Percentiles rank a stretch among this genome's conserved stretches.
Conservation (phyloP, 805 yeast species). For the Candida cerambycidarum region DNA sequence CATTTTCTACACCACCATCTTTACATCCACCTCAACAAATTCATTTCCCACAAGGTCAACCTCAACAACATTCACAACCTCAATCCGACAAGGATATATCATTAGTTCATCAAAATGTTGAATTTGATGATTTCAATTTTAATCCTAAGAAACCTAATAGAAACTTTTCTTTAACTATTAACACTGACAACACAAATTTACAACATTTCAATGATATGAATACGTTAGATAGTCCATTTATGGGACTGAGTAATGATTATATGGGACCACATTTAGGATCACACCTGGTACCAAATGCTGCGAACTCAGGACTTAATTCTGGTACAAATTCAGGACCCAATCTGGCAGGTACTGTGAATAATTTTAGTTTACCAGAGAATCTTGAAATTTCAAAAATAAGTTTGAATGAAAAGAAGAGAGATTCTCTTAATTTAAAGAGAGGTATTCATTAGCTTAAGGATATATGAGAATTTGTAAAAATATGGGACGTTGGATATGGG, state of each 20-base stretch:
- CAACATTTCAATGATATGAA: conserved; percentile 25
- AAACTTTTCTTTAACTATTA: conserved; percentile 32
- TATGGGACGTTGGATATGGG: too few relatives aligned
- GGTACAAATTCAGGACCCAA: too few relatives aligned
- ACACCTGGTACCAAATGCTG: neutral
- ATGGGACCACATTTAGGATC: conserved; percentile 13
- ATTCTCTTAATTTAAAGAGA: conserved; percentile 43
- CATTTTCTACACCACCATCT: conserved; percentile 20
- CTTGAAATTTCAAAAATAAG: conserved; percentile 28
- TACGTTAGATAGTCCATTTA: conserved; percentile 42
- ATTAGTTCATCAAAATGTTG: conserved; percentile 16
- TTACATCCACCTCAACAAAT: conserved; percentile 9
- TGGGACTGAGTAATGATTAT: conserved; percentile 40
- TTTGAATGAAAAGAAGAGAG: conserved; percentile 46
- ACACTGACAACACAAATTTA: conserved; percentile 33
- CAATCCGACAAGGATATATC: conserved; percentile 4
- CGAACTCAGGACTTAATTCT: too few relatives aligned
- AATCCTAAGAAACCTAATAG: conserved; percentile 21
- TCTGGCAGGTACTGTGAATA: conserved; percentile 2
- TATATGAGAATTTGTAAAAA: too few relatives aligned
- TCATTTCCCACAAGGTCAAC: conserved; percentile 7
- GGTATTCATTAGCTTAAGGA: conserved; percentile 35
- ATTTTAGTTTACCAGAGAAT: conserved; percentile 11
- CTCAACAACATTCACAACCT: conserved; percentile 8
- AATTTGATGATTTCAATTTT: conserved; percentile 34